Evolutionary conservation across 2,329 filamentous ascomycete genomes (phyloP).

Genomic region (Colletotrichum destructivum): DNA sequence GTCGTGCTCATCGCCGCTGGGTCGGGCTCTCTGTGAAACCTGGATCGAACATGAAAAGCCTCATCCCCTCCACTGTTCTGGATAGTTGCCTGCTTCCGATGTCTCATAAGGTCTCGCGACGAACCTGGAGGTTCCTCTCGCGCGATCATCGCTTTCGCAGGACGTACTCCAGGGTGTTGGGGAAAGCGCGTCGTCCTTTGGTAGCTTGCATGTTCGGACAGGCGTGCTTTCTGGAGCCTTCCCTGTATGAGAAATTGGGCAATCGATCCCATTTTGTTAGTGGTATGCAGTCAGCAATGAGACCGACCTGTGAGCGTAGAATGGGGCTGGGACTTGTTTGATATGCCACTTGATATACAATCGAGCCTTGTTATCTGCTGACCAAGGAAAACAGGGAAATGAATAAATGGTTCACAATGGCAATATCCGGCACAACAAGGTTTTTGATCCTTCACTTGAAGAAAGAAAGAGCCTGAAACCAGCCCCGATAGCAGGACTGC

Average conservation of each 20-base stretch:
- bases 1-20: neutral
- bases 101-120: neutral
- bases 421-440: too few species aligned
- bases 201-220: neutral
- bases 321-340: neutral
- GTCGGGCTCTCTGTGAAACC: neutral
- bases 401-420: too few species aligned
- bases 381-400: neutral
- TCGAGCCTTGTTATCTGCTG: too few species aligned
- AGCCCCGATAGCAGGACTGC: too few species aligned
- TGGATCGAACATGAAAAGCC: neutral
- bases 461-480: too few species aligned
- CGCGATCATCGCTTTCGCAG: neutral
- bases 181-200: neutral
- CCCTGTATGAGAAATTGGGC: neutral
- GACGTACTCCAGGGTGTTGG: neutral
- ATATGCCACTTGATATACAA: too few species aligned
- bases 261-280: neutral
- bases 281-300: neutral
- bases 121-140: neutral
- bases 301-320: neutral
- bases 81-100: neutral
- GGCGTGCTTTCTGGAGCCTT: neutral
- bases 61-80: neutral
- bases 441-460: too few species aligned